Conservation (phyloP, 148 eudicot species). For the Chenopodium suecicum region DNA sequence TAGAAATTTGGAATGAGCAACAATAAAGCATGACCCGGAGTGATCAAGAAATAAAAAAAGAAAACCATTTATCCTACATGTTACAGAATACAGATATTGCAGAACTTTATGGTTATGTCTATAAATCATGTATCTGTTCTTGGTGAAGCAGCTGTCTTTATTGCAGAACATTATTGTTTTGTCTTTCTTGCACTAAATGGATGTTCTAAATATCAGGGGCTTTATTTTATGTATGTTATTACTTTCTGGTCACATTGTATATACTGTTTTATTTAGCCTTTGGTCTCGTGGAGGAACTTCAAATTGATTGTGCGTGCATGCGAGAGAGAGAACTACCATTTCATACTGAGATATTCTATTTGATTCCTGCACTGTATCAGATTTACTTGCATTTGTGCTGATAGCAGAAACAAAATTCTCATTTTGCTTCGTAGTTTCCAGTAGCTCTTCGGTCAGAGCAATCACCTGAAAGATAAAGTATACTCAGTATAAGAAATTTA, state of each 20-base stretch:
- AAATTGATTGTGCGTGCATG: too few species aligned
- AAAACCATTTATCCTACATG: not conserved
- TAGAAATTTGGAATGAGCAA: not conserved
- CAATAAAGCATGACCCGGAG: not conserved
- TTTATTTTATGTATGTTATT: too few species aligned
- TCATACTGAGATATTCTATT: constrained; percentile 36
- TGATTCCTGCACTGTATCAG: constrained; percentile 37
- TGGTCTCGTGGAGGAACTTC: too few species aligned
- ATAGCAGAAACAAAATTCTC: constrained; percentile 49
- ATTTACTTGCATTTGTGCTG: constrained; percentile 45
- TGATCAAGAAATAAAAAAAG: not conserved
- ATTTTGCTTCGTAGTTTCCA: constrained; percentile 80
- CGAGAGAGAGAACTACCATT: constrained; percentile 34
- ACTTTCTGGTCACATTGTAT: too few species aligned
- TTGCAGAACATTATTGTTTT: too few species aligned
- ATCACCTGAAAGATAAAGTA: constrained; percentile 65
- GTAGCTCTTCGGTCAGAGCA: constrained; percentile 85
- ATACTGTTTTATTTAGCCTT: too few species aligned
- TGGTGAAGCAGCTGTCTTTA: too few species aligned
- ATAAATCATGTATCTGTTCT: too few species aligned
- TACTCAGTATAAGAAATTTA: constrained; percentile 18
- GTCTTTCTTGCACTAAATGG: too few species aligned
- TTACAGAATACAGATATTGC: not conserved
- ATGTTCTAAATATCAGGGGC: too few species aligned
- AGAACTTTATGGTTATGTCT: too few species aligned